phyloP scores from a whole-genome alignment of 257 asterid species.

The Verbascum thapsus region DNA sequence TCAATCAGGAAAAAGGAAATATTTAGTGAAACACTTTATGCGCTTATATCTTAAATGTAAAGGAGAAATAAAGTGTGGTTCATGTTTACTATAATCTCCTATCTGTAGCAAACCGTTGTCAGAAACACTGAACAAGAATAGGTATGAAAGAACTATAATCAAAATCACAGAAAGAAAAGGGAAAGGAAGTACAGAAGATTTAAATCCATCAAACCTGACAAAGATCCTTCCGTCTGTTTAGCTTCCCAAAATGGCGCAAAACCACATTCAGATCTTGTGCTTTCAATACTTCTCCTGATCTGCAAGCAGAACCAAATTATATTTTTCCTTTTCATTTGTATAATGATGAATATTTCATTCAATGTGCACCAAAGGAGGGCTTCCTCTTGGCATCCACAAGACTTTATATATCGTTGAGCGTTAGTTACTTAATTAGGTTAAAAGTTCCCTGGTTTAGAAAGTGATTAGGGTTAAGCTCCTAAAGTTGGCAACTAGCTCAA shows the following conservation, averaged over 20 bases:
- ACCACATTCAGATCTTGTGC: constrained; percentile 76
- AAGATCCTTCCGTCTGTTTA: constrained; percentile 72
- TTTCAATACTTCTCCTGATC: constrained; percentile 70
- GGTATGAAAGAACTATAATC: constrained; percentile 18
- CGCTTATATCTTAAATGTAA: constrained; percentile 3
- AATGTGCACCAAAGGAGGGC: no score
- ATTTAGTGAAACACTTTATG: constrained; percentile 10
- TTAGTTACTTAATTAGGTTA: no score
- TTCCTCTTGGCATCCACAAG: neutral
- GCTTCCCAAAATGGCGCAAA: constrained; percentile 80
- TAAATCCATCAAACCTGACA: constrained; percentile 55
- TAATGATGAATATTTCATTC: no score
- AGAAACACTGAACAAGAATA: constrained; percentile 21
- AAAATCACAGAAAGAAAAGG: constrained; percentile 15
- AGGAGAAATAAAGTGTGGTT: neutral
- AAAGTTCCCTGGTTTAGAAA: no score
- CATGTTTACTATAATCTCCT: constrained; percentile 6
- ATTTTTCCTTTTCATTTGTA: neutral
- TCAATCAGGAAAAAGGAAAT: constrained; percentile 13
- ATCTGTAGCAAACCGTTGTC: constrained; percentile 1
- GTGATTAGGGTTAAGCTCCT: no score
- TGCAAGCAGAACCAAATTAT: constrained; percentile 41
- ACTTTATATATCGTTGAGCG: no score
- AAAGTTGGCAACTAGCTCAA: no score
- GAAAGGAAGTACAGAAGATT: constrained; percentile 17